Base-by-base conservation (phyloP, 2,329 filamentous ascomycete genomes). In the Aspergillus proliferans region DNA sequence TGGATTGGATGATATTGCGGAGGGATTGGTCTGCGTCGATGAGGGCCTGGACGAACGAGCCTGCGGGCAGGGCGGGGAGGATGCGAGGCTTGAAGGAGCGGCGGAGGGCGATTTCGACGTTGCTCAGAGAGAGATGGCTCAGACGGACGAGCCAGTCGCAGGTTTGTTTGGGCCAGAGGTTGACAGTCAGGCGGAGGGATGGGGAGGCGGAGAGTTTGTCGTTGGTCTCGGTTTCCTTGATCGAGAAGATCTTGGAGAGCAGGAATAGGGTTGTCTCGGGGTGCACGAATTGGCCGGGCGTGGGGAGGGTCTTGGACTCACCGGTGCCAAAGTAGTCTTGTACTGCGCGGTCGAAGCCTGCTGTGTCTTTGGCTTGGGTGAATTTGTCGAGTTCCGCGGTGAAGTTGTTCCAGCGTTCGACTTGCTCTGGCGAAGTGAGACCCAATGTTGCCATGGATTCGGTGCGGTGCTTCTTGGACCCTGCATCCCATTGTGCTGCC, bases 71-170 rank as follows among this genome's bases (percentile, higher is more conserved):
- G 4, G 60, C 54, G 7, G 67, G 66, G n/a, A 70, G 54, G 41
- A 69, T 61, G 33, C 59, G 59, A n/a, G 63, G 63, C 45, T 63
- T 66, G 48, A 56, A 58, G 22, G 64, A 53, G 8, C 61, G 66
- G 26, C 68, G 64, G 28, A 73, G 57, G 12, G 71, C 70, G 45
- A 63, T 63, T 40, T 72, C 65, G 26, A 75, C 61, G n/a, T 69
- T 71, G 44, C 64, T 64, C 6, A 59, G 48, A 14, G 63, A 70
- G 3, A 76, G 49, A 24, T 71, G 62, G 15, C 71, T 69, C 6
- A 65, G 49, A 10, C 63, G 54, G 42, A 71, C 63, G 10, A 76
- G 64, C 71, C 72, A 75, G 28, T 66, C 52, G 45, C 71, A 70
- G 8, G 70, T 71, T 14, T 53, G 52, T 4, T 58, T 52, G 3